phyloP scores from a whole-genome alignment of 768 basidiomycete genomes.

The Hygrocybe coccinea region DNA sequence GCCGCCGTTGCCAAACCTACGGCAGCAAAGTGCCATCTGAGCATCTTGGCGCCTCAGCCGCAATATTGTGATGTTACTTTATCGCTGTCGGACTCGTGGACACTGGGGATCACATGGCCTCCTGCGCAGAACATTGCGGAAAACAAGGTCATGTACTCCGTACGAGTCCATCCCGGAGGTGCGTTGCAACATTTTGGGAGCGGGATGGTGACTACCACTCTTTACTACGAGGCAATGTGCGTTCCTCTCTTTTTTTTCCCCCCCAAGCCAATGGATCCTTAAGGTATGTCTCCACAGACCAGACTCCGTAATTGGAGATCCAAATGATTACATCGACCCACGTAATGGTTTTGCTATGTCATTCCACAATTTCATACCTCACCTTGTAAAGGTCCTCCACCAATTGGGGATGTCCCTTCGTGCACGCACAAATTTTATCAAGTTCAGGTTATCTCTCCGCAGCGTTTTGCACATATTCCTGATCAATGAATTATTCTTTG shows the following conservation, averaged over 20 bases:
- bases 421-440: constrained; percentile 77
- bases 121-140: constrained; percentile 63
- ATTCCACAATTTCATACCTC: constrained; percentile 72
- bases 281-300: constrained; percentile 52
- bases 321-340: constrained; percentile 71
- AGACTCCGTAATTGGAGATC: constrained; percentile 70
- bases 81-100: constrained; percentile 69
- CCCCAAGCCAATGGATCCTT: too few species aligned
- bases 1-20: constrained; percentile 69
- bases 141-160: constrained; percentile 75
- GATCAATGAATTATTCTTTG: constrained; percentile 6
- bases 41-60: constrained; percentile 62
- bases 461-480: background rate
- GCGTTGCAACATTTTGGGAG: constrained; percentile 84
- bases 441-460: constrained; percentile 51
- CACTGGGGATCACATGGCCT: constrained; percentile 71
- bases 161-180: constrained; percentile 80
- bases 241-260: constrained; percentile 23
- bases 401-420: constrained; percentile 80
- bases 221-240: constrained; percentile 85
- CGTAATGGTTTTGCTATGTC: constrained; percentile 85
- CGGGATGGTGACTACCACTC: constrained; percentile 68
- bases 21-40: constrained; percentile 71
- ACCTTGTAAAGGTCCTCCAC: constrained; percentile 77
- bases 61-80: constrained; percentile 81